Percentiles rank a stretch among this genome's conserved stretches.
Conservation (phyloP, 352 stramenopile species). For the Globisporangium mamillatum region DNA sequence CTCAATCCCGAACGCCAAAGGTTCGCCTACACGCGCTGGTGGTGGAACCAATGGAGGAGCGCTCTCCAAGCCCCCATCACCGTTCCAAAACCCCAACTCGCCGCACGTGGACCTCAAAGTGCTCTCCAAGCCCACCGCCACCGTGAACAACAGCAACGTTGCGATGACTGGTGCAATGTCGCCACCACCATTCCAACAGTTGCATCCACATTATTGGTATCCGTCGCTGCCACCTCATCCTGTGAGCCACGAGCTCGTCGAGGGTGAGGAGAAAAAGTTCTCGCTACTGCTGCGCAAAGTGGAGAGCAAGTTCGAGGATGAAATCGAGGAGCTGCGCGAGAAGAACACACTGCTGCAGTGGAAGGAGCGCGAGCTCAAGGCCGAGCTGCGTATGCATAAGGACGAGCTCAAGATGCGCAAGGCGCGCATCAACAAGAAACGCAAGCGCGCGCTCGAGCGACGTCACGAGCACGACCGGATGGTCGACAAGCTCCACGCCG, state of each 20-base stretch:
- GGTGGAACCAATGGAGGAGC: background rate
- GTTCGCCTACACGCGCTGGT: constrained; percentile 30
- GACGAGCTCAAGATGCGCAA: constrained; percentile 72
- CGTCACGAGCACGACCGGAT: constrained; percentile 54
- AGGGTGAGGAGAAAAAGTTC: constrained; percentile 46
- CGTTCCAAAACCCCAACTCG: constrained; percentile 26
- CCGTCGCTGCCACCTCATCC: background rate
- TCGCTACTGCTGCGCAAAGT: constrained; percentile 73
- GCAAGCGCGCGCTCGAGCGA: constrained; percentile 54
- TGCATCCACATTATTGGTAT: constrained; percentile 8
- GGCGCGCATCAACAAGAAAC: constrained; percentile 70
- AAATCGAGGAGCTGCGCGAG: constrained; percentile 71
- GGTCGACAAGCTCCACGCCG: constrained; percentile 39
- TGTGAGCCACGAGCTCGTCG: constrained; percentile 14
- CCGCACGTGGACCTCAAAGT: constrained; percentile 44
- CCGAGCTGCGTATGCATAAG: constrained; percentile 47
- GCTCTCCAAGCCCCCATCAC: constrained; percentile 1
- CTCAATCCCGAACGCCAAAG: constrained; percentile 43
- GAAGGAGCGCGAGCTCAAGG: constrained; percentile 75
- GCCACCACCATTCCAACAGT: background rate
- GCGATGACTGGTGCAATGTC: background rate
- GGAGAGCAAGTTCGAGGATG: constrained; percentile 78
- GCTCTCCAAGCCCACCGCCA: constrained; percentile 31
- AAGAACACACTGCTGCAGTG: constrained; percentile 63
- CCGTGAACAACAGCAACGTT: constrained; percentile 2